Percentiles rank a stretch among this genome's conserved stretches.
Conservation (phyloP, 306 rosid species). For the Quercus wislizeni region DNA sequence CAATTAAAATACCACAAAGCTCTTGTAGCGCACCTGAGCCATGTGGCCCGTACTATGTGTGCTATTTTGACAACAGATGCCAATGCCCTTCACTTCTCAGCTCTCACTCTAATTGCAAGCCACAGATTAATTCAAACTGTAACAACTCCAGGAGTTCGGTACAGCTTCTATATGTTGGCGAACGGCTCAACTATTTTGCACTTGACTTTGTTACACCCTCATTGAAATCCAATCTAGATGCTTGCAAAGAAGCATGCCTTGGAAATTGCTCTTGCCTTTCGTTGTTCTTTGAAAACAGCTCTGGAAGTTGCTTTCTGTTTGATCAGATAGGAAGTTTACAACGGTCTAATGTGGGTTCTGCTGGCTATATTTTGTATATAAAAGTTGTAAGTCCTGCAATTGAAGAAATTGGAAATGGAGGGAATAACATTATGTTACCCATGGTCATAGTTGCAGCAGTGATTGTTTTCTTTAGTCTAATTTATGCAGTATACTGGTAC, state of each 20-base stretch:
- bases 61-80: conserved; percentile 28
- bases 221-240: conserved; percentile 7
- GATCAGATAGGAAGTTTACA: conserved; percentile 36
- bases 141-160: conserved; percentile 14
- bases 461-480: conserved; percentile 1
- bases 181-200: conserved; percentile 33
- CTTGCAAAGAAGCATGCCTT: conserved; percentile 36
- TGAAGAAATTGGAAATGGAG: not conserved
- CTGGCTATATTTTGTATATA: conserved; percentile 31
- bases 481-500: conserved; percentile 17
- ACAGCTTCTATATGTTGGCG: conserved; percentile 32
- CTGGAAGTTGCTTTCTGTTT: conserved; percentile 32
- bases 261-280: conserved; percentile 35
- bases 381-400: not conserved
- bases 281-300: conserved; percentile 28
- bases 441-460: conserved; percentile 20
- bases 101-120: conserved; percentile 25
- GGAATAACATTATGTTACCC: conserved; percentile 9
- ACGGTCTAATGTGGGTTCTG: conserved; percentile 8
- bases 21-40: conserved; percentile 37
- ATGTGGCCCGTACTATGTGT: conserved; percentile 33
- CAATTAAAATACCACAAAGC: conserved; percentile 24
- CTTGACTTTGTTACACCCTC: conserved; percentile 26
- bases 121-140: conserved; percentile 21
- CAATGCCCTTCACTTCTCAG: conserved; percentile 34